A percentile compares a stretch with the other conserved stretches of the same genome.
Evolutionary conservation across 352 stramenopile species (phyloP).

Genomic region (Phytopythium cucurbitacearum): DNA sequence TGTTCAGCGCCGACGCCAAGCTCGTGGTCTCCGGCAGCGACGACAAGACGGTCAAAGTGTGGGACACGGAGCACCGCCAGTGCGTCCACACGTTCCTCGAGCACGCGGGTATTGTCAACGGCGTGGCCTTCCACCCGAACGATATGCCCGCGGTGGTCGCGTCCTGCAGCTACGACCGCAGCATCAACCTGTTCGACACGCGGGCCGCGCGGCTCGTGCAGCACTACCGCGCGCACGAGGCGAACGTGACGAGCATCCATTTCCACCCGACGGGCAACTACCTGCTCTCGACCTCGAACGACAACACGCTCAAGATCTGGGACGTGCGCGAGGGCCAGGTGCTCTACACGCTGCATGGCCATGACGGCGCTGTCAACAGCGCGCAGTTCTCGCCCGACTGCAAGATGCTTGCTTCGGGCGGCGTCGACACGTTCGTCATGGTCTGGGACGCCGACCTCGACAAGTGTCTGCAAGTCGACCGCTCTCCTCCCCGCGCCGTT

Average conservation of each 20-base stretch:
- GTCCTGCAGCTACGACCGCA: constrained; percentile 65
- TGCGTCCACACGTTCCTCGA: constrained; percentile 87
- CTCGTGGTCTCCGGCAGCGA: constrained; percentile 79
- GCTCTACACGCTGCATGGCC: constrained; percentile 90
- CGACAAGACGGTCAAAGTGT: constrained; percentile 92
- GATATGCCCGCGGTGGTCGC: constrained; percentile 51
- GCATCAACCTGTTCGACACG: constrained; percentile 85
- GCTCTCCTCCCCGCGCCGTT: constrained; percentile 13
- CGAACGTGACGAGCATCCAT: constrained; percentile 64
- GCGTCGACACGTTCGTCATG: constrained; percentile 78
- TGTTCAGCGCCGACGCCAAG: constrained; percentile 73
- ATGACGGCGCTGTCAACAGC: constrained; percentile 67
- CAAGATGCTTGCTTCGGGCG: constrained; percentile 62
- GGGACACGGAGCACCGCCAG: constrained; percentile 81
- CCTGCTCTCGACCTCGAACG: constrained; percentile 84
- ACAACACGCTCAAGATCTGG: constrained; percentile 90
- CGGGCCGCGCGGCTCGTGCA: constrained; percentile 81
- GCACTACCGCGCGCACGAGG: constrained; percentile 90
- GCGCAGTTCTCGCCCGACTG: constrained; percentile 69
- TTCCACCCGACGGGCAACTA: constrained; percentile 92
- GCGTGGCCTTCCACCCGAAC: constrained; percentile 84
- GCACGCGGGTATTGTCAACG: constrained; percentile 77
- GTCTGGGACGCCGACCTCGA: constrained; percentile 82
- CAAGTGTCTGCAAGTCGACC: constrained; percentile 62
- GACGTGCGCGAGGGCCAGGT: constrained; percentile 91